Base-by-base conservation (phyloP, 768 basidiomycete genomes). In the Trametopsis cervina region DNA sequence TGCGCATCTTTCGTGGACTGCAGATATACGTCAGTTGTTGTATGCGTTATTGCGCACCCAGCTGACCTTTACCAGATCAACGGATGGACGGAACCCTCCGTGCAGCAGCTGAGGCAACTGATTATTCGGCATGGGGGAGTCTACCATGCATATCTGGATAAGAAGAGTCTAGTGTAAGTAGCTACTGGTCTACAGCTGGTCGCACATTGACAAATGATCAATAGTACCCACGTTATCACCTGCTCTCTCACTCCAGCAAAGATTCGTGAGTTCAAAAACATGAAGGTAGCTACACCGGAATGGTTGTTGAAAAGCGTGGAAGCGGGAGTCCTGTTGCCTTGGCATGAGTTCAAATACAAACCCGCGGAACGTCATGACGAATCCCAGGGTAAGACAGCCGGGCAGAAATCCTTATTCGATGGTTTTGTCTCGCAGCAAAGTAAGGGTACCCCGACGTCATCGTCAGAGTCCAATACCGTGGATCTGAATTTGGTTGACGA, bases 241-340 rank as follows among this genome's bases (percentile, higher is more conserved):
- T 86, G 85, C 54, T 86, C 89, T 25, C 75, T 99, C 38, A 97
- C 95, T 0, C 85, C 90, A 0, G 81, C 83, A 36, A 99, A 98
- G 66, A 76, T 91, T 38, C 78, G 78, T 18, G 92, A 95, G 57
- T 97, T 93, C 65, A 77, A 84, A 63, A 65, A 84, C 36, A 87
- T 95, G 85, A 96, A 93, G 62, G 85, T 98, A 13, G 92, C 86
- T 33, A 73, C 72, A 40, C 91, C 93, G 0, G 83, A 83, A 49
- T 99, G 96, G 96, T 73, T 99, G 10, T 70, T 83, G 10, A 78
- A 92, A 25, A 94, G 90, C 54, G 78, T 76, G n/a, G 68, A 80
- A 46, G 74, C 73, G 2, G 81, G 81, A 0, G 59, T 63, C 6
- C 69, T 96, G 9, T 74, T 93, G 4, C 81, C 90, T 7, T 98